A percentile compares a stretch with the other conserved stretches of the same genome.
These are phyloP conservation scores for barley (Hordeum vulgare) DNA, from an alignment of 176 grass and related monocot species.

Conservation along the genomic window DNA sequence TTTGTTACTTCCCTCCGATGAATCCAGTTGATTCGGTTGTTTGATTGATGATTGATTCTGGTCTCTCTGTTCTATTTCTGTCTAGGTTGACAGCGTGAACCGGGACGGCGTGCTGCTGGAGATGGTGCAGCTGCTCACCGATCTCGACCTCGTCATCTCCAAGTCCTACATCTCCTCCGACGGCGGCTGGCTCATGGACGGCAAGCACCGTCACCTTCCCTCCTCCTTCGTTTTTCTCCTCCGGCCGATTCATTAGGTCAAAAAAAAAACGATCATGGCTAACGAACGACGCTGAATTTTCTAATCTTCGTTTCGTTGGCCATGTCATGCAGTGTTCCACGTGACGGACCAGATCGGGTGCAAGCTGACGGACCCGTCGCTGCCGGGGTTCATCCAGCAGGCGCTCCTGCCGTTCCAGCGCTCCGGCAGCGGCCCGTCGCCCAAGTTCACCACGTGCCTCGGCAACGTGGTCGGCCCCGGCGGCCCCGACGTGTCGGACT, in stretches of 20 bases:
- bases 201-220: not conserved
- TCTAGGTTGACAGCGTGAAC: conserved; percentile 70
- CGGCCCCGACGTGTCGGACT: conserved; percentile 41
- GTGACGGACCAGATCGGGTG: conserved; percentile 65
- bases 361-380: conserved; percentile 52
- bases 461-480: conserved; percentile 46
- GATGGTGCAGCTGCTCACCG: conserved; percentile 81
- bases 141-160: conserved; percentile 82
- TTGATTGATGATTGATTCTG: not conserved
- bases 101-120: conserved; percentile 67
- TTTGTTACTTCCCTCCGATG: not conserved
- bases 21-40: not conserved
- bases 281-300: not conserved
- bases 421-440: not conserved
- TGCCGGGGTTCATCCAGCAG: conserved; percentile 48
- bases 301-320: not conserved
- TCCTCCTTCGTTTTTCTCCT: not conserved
- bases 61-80: not conserved
- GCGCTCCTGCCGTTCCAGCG: conserved; percentile 27
- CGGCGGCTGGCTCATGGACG: conserved; percentile 84
- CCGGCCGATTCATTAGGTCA: not conserved
- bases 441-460: conserved; percentile 51
- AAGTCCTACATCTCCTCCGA: conserved; percentile 89
- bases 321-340: conserved; percentile 67
- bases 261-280: no score